Evolutionary conservation across 192 early-diverging fungal species (phyloP), one percentile per base, ranked within the genome.

Genomic region (Rhizophagus prolifer): DNA sequence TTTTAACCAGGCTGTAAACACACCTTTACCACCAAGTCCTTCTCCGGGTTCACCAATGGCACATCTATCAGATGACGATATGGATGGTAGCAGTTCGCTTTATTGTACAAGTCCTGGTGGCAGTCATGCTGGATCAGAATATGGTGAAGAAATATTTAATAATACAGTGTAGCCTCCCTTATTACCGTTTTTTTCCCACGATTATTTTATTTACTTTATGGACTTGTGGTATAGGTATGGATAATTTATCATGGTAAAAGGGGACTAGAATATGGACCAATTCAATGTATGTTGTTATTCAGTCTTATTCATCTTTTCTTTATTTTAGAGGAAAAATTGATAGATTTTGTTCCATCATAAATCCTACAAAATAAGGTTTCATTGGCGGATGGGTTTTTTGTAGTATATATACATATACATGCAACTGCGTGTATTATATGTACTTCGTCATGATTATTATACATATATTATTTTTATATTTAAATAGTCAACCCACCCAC

Each of bases 11-110:
- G 87, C 87, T 9, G 77, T 88, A 41, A 88, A 88, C 34, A 88
- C 87, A 9, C 87, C 87, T 1, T 69, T 88, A 58, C 86, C 87
- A 38, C 85, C 85, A 19, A 88, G 87, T 63, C 84, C 85, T 8
- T 82, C 83, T 1, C 83, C 83, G 16, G 83, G 81, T 47, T 85
- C 83, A 38, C 83, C 83, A 14, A 72, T 85, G 81, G 81, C 74
- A 4, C 67, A 79, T 30, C 31, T 81, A 2, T 82, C 83, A 28
- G 83, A 85, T 70, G 81, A 82, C 36, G 83, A 85, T n/a, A 85
- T 85, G 83, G 83, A 85, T 62, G 73, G 76, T 19, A 80, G 63
- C 65, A 36, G 74, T 30, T 84, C 82, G 2, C n/a, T 85, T 61
- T 85, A 85, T 70, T 79, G 80, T 31, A 73, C 80, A 30, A 84